Conservation (phyloP, 352 stramenopile species). For the Achlya hypogyna region DNA sequence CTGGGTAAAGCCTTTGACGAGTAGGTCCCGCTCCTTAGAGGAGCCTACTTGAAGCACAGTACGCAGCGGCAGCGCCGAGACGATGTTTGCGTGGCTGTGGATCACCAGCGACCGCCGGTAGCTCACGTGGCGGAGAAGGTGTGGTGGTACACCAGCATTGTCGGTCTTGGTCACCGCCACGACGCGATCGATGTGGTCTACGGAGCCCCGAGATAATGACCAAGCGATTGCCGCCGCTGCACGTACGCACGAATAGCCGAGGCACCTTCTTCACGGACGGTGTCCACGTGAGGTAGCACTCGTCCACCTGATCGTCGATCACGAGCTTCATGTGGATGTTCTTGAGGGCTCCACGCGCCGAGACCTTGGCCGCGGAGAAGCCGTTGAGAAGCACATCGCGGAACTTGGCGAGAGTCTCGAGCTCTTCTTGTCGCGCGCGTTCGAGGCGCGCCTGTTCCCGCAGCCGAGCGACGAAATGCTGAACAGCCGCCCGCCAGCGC, state of each 20-base stretch:
- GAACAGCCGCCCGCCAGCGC: conserved; percentile 34
- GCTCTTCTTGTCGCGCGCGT: conserved; percentile 27
- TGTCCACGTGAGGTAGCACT: conserved; percentile 65
- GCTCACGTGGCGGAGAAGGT: conserved; percentile 55
- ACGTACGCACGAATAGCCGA: conserved; percentile 49
- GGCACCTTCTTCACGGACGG: conserved; percentile 60
- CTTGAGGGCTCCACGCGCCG: conserved; percentile 56
- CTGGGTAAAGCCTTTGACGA: conserved; percentile 45
- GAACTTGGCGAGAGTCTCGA: conserved; percentile 42
- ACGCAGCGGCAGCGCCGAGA: conserved; percentile 54
- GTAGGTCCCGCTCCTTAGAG: conserved; percentile 47
- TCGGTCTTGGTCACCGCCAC: conserved; percentile 48
- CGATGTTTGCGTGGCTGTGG: not conserved
- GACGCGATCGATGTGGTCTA: conserved; percentile 56
- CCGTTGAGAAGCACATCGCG: conserved; percentile 37
- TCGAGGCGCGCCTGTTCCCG: conserved; percentile 26
- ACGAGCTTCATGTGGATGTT: conserved; percentile 49
- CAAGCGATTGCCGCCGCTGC: not conserved
- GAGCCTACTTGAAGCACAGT: conserved; percentile 50
- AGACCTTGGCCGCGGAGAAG: conserved; percentile 62
- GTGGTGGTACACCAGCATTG: conserved; percentile 26
- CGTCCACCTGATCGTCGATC: conserved; percentile 29
- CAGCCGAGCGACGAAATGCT: conserved; percentile 32
- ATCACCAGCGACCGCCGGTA: conserved; percentile 52
- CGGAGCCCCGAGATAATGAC: conserved; percentile 6